A percentile compares a stretch with the other conserved stretches of the same genome.
Conservation (phyloP, 2,329 filamentous ascomycete species). For the Aspergillus ochraceoroseus region DNA sequence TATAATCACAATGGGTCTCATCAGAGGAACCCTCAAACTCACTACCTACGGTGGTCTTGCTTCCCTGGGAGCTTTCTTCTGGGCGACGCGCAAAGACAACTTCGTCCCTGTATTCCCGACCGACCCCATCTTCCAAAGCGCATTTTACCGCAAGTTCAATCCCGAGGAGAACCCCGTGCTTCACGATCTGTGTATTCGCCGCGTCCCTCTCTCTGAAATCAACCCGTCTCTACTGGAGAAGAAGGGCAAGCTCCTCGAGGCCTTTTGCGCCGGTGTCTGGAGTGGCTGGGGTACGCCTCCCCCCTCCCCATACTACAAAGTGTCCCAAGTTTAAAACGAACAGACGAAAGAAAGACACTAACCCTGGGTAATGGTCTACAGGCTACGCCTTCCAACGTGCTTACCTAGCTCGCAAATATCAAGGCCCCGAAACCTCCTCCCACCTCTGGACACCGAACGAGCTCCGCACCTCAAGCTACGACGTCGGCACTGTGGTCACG, state of each 20-base stretch:
- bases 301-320: background rate
- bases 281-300: conserved; percentile 55
- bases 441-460: conserved; percentile 60
- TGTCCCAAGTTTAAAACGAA: too few relatives aligned
- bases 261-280: conserved; percentile 65
- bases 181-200: conserved; percentile 61
- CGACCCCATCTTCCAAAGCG: conserved; percentile 59
- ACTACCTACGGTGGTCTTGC: conserved; percentile 47
- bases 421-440: conserved; percentile 50
- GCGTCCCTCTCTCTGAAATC: conserved; percentile 59
- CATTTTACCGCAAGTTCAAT: conserved; percentile 57
- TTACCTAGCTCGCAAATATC: conserved; percentile 57
- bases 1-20: conserved; percentile 49
- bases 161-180: conserved; percentile 58
- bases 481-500: conserved; percentile 59
- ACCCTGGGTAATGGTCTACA: conserved; percentile 12
- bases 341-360: background rate
- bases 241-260: conserved; percentile 57
- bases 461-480: conserved; percentile 54
- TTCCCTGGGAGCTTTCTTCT: conserved; percentile 51
- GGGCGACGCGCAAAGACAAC: conserved; percentile 52
- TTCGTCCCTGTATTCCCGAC: conserved; percentile 55
- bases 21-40: conserved; percentile 44
- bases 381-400: conserved; percentile 52
- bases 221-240: conserved; percentile 60